Conservation (phyloP, 2,329 filamentous ascomycete species). For the Pseudogymnoascus sp. region DNA sequence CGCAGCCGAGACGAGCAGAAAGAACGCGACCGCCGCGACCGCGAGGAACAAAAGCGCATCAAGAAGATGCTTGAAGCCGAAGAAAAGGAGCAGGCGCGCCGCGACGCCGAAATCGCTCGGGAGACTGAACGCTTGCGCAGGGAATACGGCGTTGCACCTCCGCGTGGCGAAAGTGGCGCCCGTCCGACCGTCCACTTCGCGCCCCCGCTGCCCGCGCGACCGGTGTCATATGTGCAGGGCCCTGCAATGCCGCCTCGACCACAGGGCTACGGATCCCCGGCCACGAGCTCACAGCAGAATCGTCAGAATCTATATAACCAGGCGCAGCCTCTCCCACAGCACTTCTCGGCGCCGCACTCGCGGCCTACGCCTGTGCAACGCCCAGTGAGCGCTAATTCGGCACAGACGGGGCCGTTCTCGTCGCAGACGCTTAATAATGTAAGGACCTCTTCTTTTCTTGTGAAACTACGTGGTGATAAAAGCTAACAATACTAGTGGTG, state of each 20-base stretch:
- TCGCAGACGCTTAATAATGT: constrained; percentile 12
- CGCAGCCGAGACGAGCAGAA: constrained; percentile 48
- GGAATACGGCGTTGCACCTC: constrained; percentile 46
- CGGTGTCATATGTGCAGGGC: not conserved
- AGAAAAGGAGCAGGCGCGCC: constrained; percentile 48
- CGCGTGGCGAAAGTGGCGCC: constrained; percentile 3
- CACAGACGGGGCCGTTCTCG: constrained; percentile 3
- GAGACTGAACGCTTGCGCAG: constrained; percentile 75
- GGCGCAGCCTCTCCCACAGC: constrained; percentile 16
- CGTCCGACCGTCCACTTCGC: constrained; percentile 12
- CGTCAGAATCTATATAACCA: not conserved
- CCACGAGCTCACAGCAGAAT: not conserved
- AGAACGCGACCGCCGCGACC: constrained; percentile 47
- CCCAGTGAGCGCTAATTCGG: constrained; percentile 20
- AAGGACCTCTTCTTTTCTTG: not conserved
- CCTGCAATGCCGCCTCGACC: not conserved
- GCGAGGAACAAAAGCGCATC: constrained; percentile 48
- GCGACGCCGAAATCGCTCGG: constrained; percentile 55
- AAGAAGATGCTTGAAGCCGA: constrained; percentile 60
- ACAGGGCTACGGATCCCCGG: not conserved
- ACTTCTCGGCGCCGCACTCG: constrained; percentile 23
- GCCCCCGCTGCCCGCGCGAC: constrained; percentile 15
- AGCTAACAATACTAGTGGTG: not conserved
- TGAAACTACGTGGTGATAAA: not conserved
- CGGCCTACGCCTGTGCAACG: constrained; percentile 21